A percentile compares a stretch with the other conserved stretches of the same genome.
Evolutionary conservation across 1,284 basidiomycete genomes (phyloP).

Genomic region (Puccinia triticina): DNA sequence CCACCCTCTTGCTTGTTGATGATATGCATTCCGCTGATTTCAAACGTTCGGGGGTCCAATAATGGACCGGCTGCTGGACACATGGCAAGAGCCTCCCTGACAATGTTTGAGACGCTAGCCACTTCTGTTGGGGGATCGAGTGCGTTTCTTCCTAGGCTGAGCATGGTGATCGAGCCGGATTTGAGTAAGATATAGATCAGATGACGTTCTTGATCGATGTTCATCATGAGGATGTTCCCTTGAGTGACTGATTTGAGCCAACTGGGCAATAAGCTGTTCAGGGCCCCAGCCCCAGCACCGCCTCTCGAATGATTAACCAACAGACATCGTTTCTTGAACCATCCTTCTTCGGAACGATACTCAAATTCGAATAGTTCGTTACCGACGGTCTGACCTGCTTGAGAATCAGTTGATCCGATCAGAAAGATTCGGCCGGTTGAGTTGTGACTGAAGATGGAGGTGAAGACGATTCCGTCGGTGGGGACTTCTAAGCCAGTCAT

Average conservation of each 20-base stretch:
- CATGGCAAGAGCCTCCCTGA: constrained; percentile 52
- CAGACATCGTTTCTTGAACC: constrained; percentile 79
- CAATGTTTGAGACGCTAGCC: constrained; percentile 51
- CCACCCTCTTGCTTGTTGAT: constrained; percentile 61
- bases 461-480: constrained; percentile 74
- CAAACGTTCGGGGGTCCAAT: constrained; percentile 69
- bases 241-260: constrained; percentile 59
- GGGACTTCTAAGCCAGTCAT: constrained; percentile 81
- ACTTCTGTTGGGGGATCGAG: constrained; percentile 46
- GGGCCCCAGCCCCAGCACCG: constrained; percentile 59
- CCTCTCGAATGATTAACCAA: constrained; percentile 71
- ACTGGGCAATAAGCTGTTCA: constrained; percentile 59
- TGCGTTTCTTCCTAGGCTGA: constrained; percentile 48
- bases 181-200: constrained; percentile 75
- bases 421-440: constrained; percentile 86
- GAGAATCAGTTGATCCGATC: constrained; percentile 55
- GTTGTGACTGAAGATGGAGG: constrained; percentile 73
- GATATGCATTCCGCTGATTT: constrained; percentile 60
- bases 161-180: constrained; percentile 71
- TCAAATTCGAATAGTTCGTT: constrained; percentile 89
- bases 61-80: constrained; percentile 65
- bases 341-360: constrained; percentile 87
- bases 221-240: constrained; percentile 71
- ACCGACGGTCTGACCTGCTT: constrained; percentile 62
- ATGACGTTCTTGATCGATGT: constrained; percentile 69